Percentiles rank a stretch among this genome's conserved stretches.
Conservation (phyloP, 805 yeast species). For the Komagataella populi region DNA sequence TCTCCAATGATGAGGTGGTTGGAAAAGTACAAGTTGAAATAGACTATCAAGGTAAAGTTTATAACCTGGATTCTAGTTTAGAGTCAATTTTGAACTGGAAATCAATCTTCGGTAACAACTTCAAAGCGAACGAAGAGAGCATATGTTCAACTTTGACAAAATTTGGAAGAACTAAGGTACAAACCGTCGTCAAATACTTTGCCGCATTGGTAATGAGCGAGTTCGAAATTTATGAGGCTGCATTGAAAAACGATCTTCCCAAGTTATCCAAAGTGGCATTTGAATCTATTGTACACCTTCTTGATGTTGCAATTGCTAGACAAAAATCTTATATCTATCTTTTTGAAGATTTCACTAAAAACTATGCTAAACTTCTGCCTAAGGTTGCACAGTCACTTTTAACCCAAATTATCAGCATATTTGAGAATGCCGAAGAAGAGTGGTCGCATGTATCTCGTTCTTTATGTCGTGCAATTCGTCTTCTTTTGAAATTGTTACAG, state of each 20-base stretch:
- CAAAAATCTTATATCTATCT: conserved; percentile 49
- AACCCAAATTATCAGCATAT: conserved; percentile 28
- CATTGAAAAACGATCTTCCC: conserved; percentile 8
- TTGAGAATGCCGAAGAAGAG: conserved; percentile 31
- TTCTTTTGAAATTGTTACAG: conserved; percentile 29
- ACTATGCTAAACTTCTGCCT: conserved; percentile 22
- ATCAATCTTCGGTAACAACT: conserved; percentile 26
- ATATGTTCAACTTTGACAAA: conserved; percentile 32
- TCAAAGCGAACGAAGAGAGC: conserved; percentile 23
- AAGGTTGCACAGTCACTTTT: conserved; percentile 37
- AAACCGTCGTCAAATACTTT: conserved; percentile 44
- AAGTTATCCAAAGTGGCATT: conserved; percentile 25
- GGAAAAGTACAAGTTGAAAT: conserved; percentile 37
- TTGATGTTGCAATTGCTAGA: conserved; percentile 52
- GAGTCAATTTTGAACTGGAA: conserved; percentile 43
- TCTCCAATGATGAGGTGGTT: conserved; percentile 24
- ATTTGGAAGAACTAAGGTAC: conserved; percentile 39
- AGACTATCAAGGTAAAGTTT: conserved; percentile 56
- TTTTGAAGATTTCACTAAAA: conserved; percentile 34
- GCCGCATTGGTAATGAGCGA: conserved; percentile 34
- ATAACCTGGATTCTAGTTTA: conserved; percentile 42
- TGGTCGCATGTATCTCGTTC: conserved; percentile 58
- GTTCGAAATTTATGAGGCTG: conserved; percentile 19
- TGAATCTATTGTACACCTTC: conserved; percentile 42
- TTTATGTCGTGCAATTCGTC: conserved; percentile 42